phyloP scores from a whole-genome alignment of 2,329 filamentous ascomycete species.

The Hymenoscyphus occultus region DNA sequence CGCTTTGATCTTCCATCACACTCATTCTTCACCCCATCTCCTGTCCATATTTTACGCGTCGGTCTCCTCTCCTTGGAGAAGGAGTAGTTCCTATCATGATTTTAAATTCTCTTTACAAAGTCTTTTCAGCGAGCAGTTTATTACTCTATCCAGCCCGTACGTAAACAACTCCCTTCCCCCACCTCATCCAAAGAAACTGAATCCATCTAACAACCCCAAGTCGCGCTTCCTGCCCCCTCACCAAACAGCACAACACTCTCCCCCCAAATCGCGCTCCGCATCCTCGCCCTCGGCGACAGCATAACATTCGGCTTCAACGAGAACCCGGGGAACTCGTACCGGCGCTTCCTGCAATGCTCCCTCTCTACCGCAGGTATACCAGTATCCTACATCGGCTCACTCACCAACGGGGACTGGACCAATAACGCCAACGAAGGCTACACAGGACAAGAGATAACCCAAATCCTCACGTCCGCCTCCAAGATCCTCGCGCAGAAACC shows the following conservation, averaged over 20 bases:
- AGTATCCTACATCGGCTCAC: slow-evolving; percentile 7
- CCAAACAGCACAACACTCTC: not conserved
- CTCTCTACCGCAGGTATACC: not conserved
- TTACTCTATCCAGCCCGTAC: not conserved
- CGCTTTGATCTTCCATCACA: not conserved
- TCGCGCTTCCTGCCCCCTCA: not conserved
- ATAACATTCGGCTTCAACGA: slow-evolving; percentile 6
- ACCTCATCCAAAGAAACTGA: not conserved
- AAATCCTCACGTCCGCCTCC: not conserved
- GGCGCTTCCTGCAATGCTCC: slow-evolving; percentile 4
- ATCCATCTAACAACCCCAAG: not conserved
- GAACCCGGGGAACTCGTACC: slow-evolving; percentile 7
- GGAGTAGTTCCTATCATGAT: not conserved
- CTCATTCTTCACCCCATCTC: not conserved
- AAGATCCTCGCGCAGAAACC: not conserved
- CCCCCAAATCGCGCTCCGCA: not conserved
- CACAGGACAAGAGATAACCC: slow-evolving; percentile 4
- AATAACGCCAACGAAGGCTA: slow-evolving; percentile 12
- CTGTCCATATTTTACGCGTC: not conserved
- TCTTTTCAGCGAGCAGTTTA: not conserved
- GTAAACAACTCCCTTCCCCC: not conserved
- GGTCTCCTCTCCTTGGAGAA: not conserved
- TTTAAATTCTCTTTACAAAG: not conserved
- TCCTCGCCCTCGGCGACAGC: slow-evolving; percentile 9
- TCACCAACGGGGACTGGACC: slow-evolving; percentile 3